Conservation (phyloP, 2,329 filamentous ascomycete species). For the Monosporascus sp. region DNA sequence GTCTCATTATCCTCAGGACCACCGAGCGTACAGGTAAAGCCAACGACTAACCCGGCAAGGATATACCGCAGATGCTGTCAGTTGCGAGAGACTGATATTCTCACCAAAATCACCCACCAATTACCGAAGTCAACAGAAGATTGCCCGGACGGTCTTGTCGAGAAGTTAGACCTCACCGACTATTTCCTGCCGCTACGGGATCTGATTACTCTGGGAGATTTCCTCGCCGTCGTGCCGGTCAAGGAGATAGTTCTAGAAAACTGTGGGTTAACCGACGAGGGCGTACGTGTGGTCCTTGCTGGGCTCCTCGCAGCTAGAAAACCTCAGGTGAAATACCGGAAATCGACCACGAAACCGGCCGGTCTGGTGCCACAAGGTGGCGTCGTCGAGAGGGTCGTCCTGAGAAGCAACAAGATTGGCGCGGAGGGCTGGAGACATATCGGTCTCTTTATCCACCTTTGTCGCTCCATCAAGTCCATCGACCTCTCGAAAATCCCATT, state of each 20-base stretch:
- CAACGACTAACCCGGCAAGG: slow-evolving; percentile 84
- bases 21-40: slow-evolving; percentile 55
- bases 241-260: slow-evolving; percentile 82
- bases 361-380: slow-evolving; percentile 52
- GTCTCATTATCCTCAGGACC: slow-evolving; percentile 21
- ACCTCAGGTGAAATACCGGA: slow-evolving; percentile 50
- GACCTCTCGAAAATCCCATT: slow-evolving; percentile 84
- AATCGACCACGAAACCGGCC: slow-evolving; percentile 30
- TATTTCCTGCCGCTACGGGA: slow-evolving; percentile 81
- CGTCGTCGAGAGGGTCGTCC: slow-evolving; percentile 76
- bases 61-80: slow-evolving; percentile 96
- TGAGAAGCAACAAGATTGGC: slow-evolving; percentile 91
- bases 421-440: slow-evolving; percentile 88
- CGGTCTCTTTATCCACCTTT: slow-evolving; percentile 84
- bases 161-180: slow-evolving; percentile 75
- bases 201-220: slow-evolving; percentile 83
- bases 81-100: slow-evolving; percentile 81
- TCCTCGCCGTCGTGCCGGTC: slow-evolving; percentile 87
- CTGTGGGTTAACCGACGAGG: slow-evolving; percentile 81
- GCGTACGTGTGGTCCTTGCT: slow-evolving; percentile 77
- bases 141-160: slow-evolving; percentile 66
- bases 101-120: slow-evolving; percentile 89
- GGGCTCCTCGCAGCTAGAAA: slow-evolving; percentile 76
- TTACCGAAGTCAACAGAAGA: slow-evolving; percentile 66
- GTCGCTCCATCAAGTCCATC: slow-evolving; percentile 75